A percentile compares a stretch with the other conserved stretches of the same genome.
Evolutionary conservation across 306 rosid genomes (phyloP).

Genomic region (Castanospermum australe): DNA sequence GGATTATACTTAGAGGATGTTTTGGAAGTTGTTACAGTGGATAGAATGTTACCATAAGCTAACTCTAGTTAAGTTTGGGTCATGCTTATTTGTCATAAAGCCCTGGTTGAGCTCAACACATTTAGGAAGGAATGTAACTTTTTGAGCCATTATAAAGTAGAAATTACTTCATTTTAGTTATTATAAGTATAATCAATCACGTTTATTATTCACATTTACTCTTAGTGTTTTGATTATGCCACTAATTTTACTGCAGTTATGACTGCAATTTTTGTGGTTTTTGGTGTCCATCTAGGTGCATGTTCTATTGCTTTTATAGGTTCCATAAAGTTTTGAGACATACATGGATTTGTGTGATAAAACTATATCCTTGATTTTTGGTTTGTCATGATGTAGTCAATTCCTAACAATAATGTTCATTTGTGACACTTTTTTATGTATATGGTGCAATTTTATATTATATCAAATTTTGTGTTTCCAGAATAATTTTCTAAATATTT

Average conservation of each 20-base stretch:
- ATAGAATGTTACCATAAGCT: slow-evolving; percentile 12
- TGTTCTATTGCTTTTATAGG: neutral
- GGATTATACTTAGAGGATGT: neutral
- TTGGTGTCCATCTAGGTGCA: neutral
- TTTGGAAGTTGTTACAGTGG: slow-evolving; percentile 17
- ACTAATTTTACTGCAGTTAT: neutral
- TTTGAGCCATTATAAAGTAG: too few relatives aligned
- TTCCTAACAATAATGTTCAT: neutral
- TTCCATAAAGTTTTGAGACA: neutral
- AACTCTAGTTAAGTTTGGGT: neutral
- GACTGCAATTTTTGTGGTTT: neutral
- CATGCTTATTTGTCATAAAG: slow-evolving; percentile 14
- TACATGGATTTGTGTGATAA: neutral
- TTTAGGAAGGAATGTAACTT: too few relatives aligned
- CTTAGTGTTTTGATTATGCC: neutral
- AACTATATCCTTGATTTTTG: neutral
- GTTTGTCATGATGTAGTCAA: neutral
- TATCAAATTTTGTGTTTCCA: neutral
- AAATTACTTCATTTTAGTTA: too few relatives aligned
- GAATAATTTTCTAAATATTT: slow-evolving; percentile 9
- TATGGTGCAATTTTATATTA: slow-evolving; percentile 11
- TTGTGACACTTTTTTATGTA: neutral
- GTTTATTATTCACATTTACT: too few relatives aligned
- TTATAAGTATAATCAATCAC: too few relatives aligned
- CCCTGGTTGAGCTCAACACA: too few relatives aligned